Evolutionary conservation across 2,329 filamentous ascomycete species (phyloP), one percentile per base, ranked within the genome.

Genomic region (Aspergillus pseudonomiae): DNA sequence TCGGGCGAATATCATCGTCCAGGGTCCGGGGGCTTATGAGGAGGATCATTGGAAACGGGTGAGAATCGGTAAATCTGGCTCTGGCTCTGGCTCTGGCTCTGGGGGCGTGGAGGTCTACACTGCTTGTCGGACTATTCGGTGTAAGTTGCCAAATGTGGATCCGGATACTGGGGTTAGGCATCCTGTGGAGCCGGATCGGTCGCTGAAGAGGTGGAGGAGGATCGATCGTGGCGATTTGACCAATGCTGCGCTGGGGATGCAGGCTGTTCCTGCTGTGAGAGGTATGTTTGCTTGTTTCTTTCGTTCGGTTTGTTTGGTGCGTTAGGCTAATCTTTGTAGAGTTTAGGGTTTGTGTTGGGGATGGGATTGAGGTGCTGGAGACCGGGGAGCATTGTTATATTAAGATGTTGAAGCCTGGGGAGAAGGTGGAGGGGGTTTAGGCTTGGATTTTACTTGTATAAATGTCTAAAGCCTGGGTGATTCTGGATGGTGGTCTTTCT

Each of bases 11-110:
- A 81, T 89, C 50, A 81, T 87, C 61, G 68, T 88, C 52, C 80
- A 82, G 26, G 86, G 86, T 0, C 80, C 82, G 0, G 74, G 74
- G 14, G 78, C 84, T 2, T 88, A 85, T 70, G 79, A 77, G 6
- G 87, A 89, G 71, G 86, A 89, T 67, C 66, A 75, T 26, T 89
- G 86, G 86, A 85, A 83, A 61, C 76, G 75, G n/a, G 79, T 87
- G 28, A 70, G 28, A 4, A n/a, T 59, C 10, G 21, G 21, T 24
- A 24, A 24, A 1, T 45, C 3, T 58, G 4, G 16, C 11, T 21
- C 39, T 11, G 4, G 16, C 11, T 21, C 39, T 11, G 39, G 48
- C 9, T 48, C 60, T 19, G 55, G 70, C 14, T 53, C 59, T 14
- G 57, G 70, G 16, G 66, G 63, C 0, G 63, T 72, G 2, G 72